A percentile compares a stretch with the other conserved stretches of the same genome.
These are phyloP conservation scores for Kwoniella shivajii DNA, from an alignment of 1,284 basidiomycete genomes.

Conservation along the genomic window DNA sequence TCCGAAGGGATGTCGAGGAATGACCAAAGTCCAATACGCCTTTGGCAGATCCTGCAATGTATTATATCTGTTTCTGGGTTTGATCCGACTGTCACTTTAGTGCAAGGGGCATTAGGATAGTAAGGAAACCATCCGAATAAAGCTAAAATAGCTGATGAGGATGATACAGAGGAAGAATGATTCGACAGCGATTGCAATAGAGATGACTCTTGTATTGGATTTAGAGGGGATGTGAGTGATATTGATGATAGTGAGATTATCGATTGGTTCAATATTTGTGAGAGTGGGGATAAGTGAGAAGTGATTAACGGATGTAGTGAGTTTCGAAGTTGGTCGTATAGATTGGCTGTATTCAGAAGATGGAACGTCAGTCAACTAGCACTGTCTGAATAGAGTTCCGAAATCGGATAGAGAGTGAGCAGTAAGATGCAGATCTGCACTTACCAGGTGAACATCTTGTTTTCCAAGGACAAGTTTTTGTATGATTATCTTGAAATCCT, in stretches of 20 bases:
- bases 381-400: not conserved
- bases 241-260: slow-evolving; percentile 11
- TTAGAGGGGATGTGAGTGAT: not conserved
- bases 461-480: slow-evolving; percentile 35
- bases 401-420: not conserved
- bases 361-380: not conserved
- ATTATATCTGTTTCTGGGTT: slow-evolving; percentile 35
- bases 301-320: slow-evolving; percentile 33
- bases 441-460: slow-evolving; percentile 24
- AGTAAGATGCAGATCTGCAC: slow-evolving; percentile 1
- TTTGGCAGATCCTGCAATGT: slow-evolving; percentile 37
- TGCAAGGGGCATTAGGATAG: slow-evolving; percentile 21
- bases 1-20: slow-evolving; percentile 13
- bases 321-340: slow-evolving; percentile 24
- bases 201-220: slow-evolving; percentile 2
- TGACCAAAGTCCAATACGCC: slow-evolving; percentile 43
- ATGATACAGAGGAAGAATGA: not conserved
- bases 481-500: slow-evolving; percentile 25
- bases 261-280: slow-evolving; percentile 20
- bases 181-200: not conserved
- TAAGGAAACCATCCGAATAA: slow-evolving; percentile 49
- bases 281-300: slow-evolving; percentile 26
- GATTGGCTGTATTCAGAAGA: slow-evolving; percentile 13
- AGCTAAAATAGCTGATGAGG: slow-evolving; percentile 23
- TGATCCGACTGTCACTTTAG: not conserved